Base-by-base conservation (phyloP, 306 rosid genomes). In the Erythrophleum fordii region DNA sequence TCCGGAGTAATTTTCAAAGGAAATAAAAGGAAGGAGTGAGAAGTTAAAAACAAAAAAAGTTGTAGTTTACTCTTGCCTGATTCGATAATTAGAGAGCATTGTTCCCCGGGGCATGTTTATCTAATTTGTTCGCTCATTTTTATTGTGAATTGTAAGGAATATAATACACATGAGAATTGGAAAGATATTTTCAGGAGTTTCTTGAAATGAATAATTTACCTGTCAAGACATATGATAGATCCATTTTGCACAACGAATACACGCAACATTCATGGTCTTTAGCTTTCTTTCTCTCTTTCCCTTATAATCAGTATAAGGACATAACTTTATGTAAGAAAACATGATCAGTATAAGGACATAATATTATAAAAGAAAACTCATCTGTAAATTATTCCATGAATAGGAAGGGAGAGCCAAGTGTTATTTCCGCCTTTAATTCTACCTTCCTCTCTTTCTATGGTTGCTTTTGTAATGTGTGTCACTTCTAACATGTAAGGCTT, bases 161-260 rank as follows among this genome's bases (percentile, higher is more conserved):
- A 20, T 52, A 46, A n/a, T 49, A 23, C 37, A 35, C 72, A 20
- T 20, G 41, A 37, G 51, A 23, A 51, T 42, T 37, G 39, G 42
- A 66, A 45, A 64, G 44, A 64, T 77, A 49, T 64, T 29, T 59
- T 76, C 37, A 35, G 62, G 80, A 48, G 59, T 37, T 34, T 76
- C 46, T n/a, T 60, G 8, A n/a, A 44, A 44, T 61, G 29, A 59
- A 26, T 18, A 59, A 58, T 56, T 28, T 75, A n/a, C 59, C 4
- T 42, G n/a, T 44, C 31, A 13, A 52, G 13, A 10, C 20, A 62
- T 58, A n/a, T 58, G 69, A 42, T 59, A 42, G 44, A 41, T 31
- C 31, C 44, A 44, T 8, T 42, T 42, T 46, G 58, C 28, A 18
- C 58, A n/a, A 31, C 44, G 42, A 72, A 53, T 67, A 14, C 65